These are phyloP conservation scores for Boletus pseudo-olivaceus DNA, from an alignment of 768 basidiomycete species.

Conservation along the genomic window DNA sequence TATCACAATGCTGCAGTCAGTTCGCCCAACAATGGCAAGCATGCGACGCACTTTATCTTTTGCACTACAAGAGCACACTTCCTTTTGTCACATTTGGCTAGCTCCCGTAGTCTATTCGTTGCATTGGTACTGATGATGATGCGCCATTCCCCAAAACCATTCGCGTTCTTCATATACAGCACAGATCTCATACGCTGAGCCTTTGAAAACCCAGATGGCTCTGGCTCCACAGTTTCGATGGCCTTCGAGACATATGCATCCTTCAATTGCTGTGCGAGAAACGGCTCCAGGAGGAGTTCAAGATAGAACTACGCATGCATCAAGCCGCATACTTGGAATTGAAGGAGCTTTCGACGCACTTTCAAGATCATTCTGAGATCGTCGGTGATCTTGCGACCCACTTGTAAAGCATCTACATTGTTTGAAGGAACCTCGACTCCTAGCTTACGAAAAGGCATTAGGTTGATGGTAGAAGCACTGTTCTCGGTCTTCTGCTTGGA, in stretches of 20 bases:
- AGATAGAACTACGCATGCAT: slow-evolving; percentile 25
- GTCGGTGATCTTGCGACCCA: slow-evolving; percentile 15
- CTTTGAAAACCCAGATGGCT: slow-evolving; percentile 37
- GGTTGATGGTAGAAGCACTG: slow-evolving; percentile 18
- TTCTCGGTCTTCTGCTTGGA: slow-evolving; percentile 16
- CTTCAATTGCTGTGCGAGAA: slow-evolving; percentile 7
- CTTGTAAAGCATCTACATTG: slow-evolving; percentile 13
- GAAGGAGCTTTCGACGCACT: slow-evolving; percentile 14
- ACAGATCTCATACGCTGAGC: slow-evolving; percentile 60
- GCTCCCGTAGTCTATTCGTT: slow-evolving; percentile 45
- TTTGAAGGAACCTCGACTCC: slow-evolving; percentile 26
- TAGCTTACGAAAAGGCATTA: slow-evolving; percentile 30
- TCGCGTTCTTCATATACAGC: slow-evolving; percentile 53
- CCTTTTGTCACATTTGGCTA: slow-evolving; percentile 42
- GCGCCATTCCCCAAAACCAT: slow-evolving; percentile 63
- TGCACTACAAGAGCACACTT: slow-evolving; percentile 55
- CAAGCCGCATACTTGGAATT: not conserved
- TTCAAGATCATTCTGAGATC: slow-evolving; percentile 28
- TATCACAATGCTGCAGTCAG: slow-evolving; percentile 20
- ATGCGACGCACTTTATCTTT: slow-evolving; percentile 56
- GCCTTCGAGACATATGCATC: slow-evolving; percentile 6
- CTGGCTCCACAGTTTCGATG: slow-evolving; percentile 1
- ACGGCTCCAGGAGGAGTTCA: slow-evolving; percentile 16
- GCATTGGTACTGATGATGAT: slow-evolving; percentile 54
- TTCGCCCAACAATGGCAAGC: not conserved